Conservation (phyloP, 371 early-diverging fungal genomes). For the Apophysomyces sp. region DNA sequence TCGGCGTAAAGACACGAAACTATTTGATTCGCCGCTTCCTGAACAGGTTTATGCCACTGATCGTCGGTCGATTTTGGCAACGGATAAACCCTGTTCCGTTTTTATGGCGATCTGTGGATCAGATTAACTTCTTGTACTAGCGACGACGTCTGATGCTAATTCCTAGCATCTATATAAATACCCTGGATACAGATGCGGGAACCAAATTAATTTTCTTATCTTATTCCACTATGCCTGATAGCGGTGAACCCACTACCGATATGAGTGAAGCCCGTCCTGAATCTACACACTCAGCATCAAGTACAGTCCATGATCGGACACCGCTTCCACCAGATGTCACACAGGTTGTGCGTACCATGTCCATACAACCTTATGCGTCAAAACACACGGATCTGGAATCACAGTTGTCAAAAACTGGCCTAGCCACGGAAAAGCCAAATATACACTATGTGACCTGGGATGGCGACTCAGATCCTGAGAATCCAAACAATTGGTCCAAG, state of each 20-base stretch:
- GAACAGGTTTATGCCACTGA: neutral
- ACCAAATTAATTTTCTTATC: neutral
- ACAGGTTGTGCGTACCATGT: neutral
- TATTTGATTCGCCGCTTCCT: neutral
- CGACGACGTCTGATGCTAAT: neutral
- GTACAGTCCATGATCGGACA: neutral
- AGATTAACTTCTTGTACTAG: neutral
- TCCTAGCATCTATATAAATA: neutral
- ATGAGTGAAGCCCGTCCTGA: neutral
- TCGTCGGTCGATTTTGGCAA: neutral
- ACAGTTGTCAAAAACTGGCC: neutral
- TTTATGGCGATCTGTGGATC: neutral
- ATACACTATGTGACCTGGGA: constrained; percentile 38
- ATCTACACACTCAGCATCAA: neutral
- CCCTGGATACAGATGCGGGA: neutral
- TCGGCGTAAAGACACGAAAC: neutral
- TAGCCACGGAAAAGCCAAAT: constrained; percentile 12
- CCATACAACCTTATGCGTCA: constrained; percentile 2
- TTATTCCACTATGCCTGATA: neutral
- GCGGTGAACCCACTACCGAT: neutral
- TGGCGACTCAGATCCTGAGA: constrained; percentile 33
- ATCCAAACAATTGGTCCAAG: constrained; percentile 43
- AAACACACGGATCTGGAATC: constrained; percentile 9
- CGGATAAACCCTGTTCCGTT: neutral
- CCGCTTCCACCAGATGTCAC: neutral